Evolutionary conservation across 1,284 basidiomycete species (phyloP).

Genomic region (Ceratobasidium sp.): DNA sequence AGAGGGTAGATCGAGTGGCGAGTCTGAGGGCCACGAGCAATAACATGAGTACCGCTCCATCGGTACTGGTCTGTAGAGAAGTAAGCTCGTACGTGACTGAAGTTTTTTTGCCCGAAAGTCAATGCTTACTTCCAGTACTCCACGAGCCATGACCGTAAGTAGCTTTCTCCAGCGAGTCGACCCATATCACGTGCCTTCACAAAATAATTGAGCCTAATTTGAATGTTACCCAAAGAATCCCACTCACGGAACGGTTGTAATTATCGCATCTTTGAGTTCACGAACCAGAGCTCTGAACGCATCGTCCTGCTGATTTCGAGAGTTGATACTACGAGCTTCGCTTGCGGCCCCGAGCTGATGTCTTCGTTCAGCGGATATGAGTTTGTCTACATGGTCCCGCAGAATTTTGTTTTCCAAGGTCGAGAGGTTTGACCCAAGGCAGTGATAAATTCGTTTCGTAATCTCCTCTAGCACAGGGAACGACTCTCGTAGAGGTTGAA

Average conservation of each 20-base stretch:
- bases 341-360: constrained; percentile 8
- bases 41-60: constrained; percentile 29
- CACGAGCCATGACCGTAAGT: neutral
- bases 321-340: neutral
- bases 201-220: neutral
- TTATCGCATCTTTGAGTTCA: constrained; percentile 8
- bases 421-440: neutral
- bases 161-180: constrained; percentile 3
- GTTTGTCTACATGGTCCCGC: neutral
- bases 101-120: neutral
- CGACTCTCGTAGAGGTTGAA: neutral
- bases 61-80: constrained; percentile 1
- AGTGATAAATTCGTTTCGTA: constrained; percentile 2
- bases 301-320: neutral
- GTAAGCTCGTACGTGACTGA: neutral
- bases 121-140: neutral
- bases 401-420: constrained; percentile 10
- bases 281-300: constrained; percentile 1
- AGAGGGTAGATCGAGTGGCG: constrained; percentile 42
- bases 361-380: constrained; percentile 8
- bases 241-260: constrained; percentile 4
- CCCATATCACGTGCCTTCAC: constrained; percentile 10
- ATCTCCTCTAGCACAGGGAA: constrained; percentile 34
- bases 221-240: no score
- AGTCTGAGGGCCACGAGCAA: constrained; percentile 1